A percentile compares a stretch with the other conserved stretches of the same genome.
Conservation (phyloP, 257 asterid genomes). For the Rubia yunnanensis region DNA sequence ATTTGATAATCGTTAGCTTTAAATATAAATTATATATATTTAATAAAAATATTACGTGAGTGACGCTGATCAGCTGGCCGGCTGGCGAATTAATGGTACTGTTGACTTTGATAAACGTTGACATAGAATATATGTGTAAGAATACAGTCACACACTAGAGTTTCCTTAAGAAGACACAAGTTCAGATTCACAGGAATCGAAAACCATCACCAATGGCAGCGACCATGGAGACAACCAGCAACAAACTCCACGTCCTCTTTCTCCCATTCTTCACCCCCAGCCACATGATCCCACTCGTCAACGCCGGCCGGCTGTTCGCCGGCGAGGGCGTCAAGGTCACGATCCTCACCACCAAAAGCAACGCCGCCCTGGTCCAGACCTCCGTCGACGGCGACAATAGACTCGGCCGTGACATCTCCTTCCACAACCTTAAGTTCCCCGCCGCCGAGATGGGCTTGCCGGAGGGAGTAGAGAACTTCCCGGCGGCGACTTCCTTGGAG, state of each 20-base stretch:
- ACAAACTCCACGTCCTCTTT: constrained; percentile 19
- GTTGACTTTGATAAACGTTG: too few species aligned
- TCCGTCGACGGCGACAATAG: constrained; percentile 3
- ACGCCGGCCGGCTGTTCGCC: constrained; percentile 24
- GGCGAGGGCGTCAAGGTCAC: constrained; percentile 23
- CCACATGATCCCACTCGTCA: constrained; percentile 25
- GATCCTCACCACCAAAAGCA: constrained; percentile 18
- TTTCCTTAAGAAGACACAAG: too few species aligned
- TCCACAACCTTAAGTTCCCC: constrained; percentile 19
- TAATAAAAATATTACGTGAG: too few species aligned
- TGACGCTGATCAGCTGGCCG: too few species aligned
- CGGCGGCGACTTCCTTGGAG: constrained; percentile 5
- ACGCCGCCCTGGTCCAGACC: constrained; percentile 13
- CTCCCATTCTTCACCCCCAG: constrained; percentile 23
- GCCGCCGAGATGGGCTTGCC: constrained; percentile 22
- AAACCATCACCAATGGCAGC: background rate
- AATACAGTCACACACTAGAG: too few species aligned
- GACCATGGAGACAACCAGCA: background rate
- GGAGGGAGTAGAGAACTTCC: constrained; percentile 22
- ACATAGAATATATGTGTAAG: too few species aligned
- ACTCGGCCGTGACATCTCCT: constrained; percentile 15
- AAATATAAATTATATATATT: too few species aligned
- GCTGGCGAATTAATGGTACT: too few species aligned
- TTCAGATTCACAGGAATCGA: too few species aligned
- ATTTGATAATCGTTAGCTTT: too few species aligned